These are phyloP conservation scores for Lolium rigidum DNA, from an alignment of 176 grass and related monocot genomes.

Conservation along the genomic window DNA sequence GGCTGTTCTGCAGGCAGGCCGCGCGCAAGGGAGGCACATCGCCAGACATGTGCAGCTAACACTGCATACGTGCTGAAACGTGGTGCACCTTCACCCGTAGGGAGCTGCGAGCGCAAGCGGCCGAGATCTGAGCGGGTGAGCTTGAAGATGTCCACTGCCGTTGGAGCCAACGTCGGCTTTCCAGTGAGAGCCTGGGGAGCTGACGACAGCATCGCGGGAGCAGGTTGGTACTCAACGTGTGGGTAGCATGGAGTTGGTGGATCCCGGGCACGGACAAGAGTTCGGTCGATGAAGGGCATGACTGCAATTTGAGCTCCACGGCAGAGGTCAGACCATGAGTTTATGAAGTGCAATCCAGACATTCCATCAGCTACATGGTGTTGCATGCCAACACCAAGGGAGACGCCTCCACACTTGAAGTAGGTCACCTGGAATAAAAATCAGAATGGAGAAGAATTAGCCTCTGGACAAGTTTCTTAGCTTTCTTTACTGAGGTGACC, in stretches of 20 bases:
- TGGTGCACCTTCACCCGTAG: conserved; percentile 27
- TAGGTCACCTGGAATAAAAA: conserved; percentile 67
- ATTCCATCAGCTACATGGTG: conserved; percentile 83
- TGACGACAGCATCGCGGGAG: conserved; percentile 63
- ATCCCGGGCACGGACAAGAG: conserved; percentile 66
- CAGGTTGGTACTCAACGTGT: conserved; percentile 83
- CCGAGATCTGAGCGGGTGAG: conserved; percentile 57
- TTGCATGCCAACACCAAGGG: conserved; percentile 92
- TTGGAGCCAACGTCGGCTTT: conserved; percentile 41
- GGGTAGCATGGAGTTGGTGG: conserved; percentile 69
- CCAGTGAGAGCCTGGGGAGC: conserved; percentile 6
- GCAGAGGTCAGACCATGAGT: conserved; percentile 86
- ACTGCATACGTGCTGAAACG: conserved; percentile 64
- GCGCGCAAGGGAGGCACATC: conserved; percentile 74
- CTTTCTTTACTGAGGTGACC: conserved; percentile 16
- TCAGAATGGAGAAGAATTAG: not conserved
- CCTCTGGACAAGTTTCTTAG: not conserved
- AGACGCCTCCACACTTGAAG: conserved; percentile 85
- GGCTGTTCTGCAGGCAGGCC: conserved; percentile 64
- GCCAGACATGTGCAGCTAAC: conserved; percentile 84
- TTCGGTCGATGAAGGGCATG: conserved; percentile 73
- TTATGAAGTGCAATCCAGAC: conserved; percentile 88
- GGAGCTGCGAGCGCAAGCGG: conserved; percentile 47
- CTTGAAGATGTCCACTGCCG: conserved; percentile 85
- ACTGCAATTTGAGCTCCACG: conserved; percentile 57